Evolutionary conservation across 345 rosid genomes (phyloP), one percentile per base, ranked within the genome.

Genomic region (Garcia nutans): DNA sequence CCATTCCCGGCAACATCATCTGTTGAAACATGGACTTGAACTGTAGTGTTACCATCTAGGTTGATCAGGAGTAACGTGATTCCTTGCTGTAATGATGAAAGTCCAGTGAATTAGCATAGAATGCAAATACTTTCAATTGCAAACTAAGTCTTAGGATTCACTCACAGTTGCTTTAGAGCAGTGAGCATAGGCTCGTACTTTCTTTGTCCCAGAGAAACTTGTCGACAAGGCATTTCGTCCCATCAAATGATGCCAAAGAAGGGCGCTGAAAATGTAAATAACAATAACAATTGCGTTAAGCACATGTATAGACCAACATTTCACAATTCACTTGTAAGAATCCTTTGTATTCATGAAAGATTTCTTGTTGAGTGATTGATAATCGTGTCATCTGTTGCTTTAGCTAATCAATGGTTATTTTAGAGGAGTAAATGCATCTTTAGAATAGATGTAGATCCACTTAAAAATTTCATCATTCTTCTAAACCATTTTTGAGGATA

Each of bases 231-330:
- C 86, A 11, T 65, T 57, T 65, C 77, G 78, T 76, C 89, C 89
- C 87, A 86, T 86, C 66, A 86, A 79, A 3, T 80, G 84, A 66
- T 84, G 86, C 89, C 89, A 84, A 10, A 86, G 86, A 70, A 86
- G 87, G 11, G 89, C 87, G 72, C 89, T 86, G 74, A 49, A 68
- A 20, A 47, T 28, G 31, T n/a, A n/a, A 22, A 37, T 37, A 52
- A 19, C 19, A 68, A 33, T 5, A 47, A 44, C 10, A 5, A 45
- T 5, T 6, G 17, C 4, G 37, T 6, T 50, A 50, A 50, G 16
- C 3, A 50, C 16, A 37, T 37, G 41, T 5, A 4, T 37, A 37
- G 41, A 37, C 41, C 6, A 37, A 50, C 55, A 11, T 19, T 47
- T 50, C 13, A 50, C 55, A 50, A 13, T 3, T 50, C 55, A 50